Conservation (phyloP, 192 early-diverging fungal species). For the Mortierella antarctica region DNA sequence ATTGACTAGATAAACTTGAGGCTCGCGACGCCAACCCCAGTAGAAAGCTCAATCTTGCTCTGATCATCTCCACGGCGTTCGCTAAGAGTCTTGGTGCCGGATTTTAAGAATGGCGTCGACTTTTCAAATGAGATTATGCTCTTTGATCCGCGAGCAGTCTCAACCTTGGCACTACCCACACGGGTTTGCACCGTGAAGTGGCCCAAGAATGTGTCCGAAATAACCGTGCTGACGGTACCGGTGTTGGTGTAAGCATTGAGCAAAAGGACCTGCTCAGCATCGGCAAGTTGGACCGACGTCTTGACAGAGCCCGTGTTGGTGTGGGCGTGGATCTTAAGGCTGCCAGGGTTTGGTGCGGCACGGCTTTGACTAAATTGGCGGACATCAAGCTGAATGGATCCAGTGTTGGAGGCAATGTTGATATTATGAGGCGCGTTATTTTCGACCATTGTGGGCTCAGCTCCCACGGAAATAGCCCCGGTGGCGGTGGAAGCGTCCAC, state of each 20-base stretch:
- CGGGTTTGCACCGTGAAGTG: constrained; percentile 9
- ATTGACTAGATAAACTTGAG: no score
- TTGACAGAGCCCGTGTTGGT: constrained; percentile 12
- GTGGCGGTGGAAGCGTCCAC: constrained; percentile 1
- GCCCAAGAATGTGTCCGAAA: constrained; percentile 35
- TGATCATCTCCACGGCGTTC: not conserved
- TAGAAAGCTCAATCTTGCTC: not conserved
- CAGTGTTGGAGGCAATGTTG: constrained; percentile 4
- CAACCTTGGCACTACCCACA: not conserved
- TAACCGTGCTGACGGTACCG: not conserved
- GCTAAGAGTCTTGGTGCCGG: constrained; percentile 11
- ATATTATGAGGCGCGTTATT: constrained; percentile 10
- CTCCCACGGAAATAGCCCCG: not conserved
- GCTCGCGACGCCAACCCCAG: no score
- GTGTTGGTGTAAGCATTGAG: constrained; percentile 2
- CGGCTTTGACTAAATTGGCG: not conserved
- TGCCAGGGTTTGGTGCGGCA: constrained; percentile 2
- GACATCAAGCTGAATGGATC: constrained; percentile 7
- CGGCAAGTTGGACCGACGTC: not conserved
- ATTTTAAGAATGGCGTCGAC: constrained; percentile 1
- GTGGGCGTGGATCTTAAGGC: not conserved
- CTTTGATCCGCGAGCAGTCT: not conserved
- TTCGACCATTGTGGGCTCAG: constrained; percentile 4
- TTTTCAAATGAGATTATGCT: constrained; percentile 26
- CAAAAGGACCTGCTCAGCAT: constrained; percentile 2